Percentiles rank a stretch among this genome's conserved stretches.
Evolutionary conservation across 192 early-diverging fungal genomes (phyloP).

Genomic region (Radiomyces spectabilis): DNA sequence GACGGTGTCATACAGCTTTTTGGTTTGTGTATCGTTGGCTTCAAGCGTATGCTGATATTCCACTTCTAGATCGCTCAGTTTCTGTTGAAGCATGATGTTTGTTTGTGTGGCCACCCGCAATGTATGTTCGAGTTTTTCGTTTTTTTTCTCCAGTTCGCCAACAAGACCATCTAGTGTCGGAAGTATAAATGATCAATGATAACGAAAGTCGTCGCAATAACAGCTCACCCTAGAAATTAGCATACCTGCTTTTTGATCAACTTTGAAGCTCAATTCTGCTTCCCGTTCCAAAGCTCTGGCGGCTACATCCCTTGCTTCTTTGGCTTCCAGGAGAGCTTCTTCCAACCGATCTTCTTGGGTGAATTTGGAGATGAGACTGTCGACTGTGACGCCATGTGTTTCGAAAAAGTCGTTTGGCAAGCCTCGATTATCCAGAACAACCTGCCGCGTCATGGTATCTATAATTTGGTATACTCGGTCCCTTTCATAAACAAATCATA

Average conservation of each 20-base stretch:
- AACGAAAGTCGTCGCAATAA: background rate
- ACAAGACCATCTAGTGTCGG: constrained; percentile 6
- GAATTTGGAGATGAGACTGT: constrained; percentile 57
- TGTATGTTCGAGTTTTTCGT: constrained; percentile 18
- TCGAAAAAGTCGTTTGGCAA: constrained; percentile 40
- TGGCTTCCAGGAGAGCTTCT: constrained; percentile 52
- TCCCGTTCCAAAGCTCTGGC: constrained; percentile 43
- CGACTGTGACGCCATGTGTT: constrained; percentile 55
- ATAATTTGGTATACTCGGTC: constrained; percentile 60
- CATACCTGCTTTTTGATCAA: constrained; percentile 14
- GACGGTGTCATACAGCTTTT: constrained; percentile 14
- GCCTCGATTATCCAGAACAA: constrained; percentile 53
- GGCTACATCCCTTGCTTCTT: constrained; percentile 48
- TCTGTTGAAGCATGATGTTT: constrained; percentile 14
- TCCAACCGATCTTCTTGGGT: constrained; percentile 63
- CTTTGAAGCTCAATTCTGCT: constrained; percentile 6
- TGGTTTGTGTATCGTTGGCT: constrained; percentile 21
- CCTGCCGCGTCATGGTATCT: constrained; percentile 58
- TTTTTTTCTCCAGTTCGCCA: constrained; percentile 17
- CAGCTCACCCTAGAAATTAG: too few species aligned
- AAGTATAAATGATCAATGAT: background rate
- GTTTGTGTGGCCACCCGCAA: constrained; percentile 21
- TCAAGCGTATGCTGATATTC: constrained; percentile 20
- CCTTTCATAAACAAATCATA: too few species aligned
- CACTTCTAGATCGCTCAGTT: constrained; percentile 13